Conservation (phyloP, 768 basidiomycete species). For the Russula brevipes region DNA sequence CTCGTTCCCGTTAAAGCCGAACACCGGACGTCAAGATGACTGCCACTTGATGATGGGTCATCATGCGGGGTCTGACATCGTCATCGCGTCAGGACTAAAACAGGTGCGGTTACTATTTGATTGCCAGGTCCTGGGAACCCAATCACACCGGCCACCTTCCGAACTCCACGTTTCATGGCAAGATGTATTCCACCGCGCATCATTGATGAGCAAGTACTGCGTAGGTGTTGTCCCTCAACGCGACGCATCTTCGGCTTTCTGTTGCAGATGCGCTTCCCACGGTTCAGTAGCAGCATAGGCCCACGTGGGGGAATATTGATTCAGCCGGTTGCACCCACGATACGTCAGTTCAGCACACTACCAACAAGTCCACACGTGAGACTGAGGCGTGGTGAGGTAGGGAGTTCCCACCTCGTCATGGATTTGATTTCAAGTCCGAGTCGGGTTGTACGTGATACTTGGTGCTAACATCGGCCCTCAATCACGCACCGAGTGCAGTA, state of each 20-base stretch:
- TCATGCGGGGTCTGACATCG: conserved; percentile 7
- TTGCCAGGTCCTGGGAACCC: background rate
- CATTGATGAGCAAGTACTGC: background rate
- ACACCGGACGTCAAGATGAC: conserved; percentile 1
- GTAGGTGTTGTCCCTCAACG: background rate
- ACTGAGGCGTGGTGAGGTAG: conserved; percentile 10
- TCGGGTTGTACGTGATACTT: background rate
- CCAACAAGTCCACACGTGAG: background rate
- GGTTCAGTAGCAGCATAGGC: background rate
- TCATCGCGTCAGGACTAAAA: background rate
- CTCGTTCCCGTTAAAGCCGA: conserved; percentile 4
- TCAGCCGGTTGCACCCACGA: background rate
- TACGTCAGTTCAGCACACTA: background rate
- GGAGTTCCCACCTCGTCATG: background rate
- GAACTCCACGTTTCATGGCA: background rate
- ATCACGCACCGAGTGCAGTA: background rate
- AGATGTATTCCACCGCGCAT: background rate
- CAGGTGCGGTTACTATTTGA: conserved; percentile 2
- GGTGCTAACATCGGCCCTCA: background rate
- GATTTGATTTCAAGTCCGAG: background rate
- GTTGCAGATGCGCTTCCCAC: conserved; percentile 4
- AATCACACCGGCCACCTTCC: background rate
- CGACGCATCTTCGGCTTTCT: background rate
- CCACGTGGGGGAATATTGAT: background rate
- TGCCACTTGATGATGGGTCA: conserved; percentile 8